Conservation (phyloP, 257 asterid genomes). For the Plectranthus barbatus region DNA sequence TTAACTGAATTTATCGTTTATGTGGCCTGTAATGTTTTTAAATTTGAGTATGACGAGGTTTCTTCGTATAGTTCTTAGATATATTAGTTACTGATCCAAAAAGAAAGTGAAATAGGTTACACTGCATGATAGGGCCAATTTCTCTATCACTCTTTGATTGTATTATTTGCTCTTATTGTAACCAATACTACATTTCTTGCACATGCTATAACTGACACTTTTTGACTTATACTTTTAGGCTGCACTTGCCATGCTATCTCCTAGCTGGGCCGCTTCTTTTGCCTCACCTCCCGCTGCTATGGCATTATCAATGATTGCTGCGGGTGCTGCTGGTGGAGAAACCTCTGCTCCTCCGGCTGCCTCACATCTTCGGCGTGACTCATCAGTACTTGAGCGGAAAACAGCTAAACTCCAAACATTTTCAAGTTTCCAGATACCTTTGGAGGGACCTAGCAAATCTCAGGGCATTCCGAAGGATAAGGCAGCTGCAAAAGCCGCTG, state of each 20-base stretch:
- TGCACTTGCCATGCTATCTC: conserved; percentile 92
- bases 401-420: conserved; percentile 69
- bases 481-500: conserved; percentile 98
- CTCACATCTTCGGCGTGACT: conserved; percentile 82
- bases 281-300: conserved; percentile 99
- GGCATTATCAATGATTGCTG: conserved; percentile 98
- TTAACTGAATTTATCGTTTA: neutral
- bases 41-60: neutral
- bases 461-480: conserved; percentile 77
- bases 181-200: conserved; percentile 9
- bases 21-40: neutral
- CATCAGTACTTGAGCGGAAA: conserved; percentile 89
- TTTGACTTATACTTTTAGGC: conserved; percentile 42
- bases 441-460: conserved; percentile 67
- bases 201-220: conserved; percentile 17
- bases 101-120: neutral
- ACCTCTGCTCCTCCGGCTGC: conserved; percentile 47
- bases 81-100: neutral
- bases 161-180: neutral
- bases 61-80: neutral
- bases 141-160: neutral
- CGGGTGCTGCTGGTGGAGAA: conserved; percentile 98
- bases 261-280: conserved; percentile 99
- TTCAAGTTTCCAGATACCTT: conserved; percentile 90
- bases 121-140: neutral